Evolutionary conservation across 2,329 filamentous ascomycete genomes (phyloP), one percentile per base, ranked within the genome.

Genomic region (Fulvia fulva): DNA sequence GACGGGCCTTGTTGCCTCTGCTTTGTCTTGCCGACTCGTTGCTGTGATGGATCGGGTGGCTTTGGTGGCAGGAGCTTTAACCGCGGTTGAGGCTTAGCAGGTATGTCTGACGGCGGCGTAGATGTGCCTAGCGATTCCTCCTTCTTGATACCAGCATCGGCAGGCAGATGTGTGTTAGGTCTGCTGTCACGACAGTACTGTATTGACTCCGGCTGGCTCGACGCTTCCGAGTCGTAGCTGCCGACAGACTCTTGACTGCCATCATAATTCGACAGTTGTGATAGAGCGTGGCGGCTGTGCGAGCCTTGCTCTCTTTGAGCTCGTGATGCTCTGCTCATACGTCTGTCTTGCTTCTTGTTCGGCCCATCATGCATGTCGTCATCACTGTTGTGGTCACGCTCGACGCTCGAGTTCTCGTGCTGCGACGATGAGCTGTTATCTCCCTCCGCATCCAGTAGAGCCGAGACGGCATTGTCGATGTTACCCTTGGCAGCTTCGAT

Each of bases 401-500:
- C 73, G 60, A 81, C 71, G 67, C 80, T 82, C 1, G 78, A 80
- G 63, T 72, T 75, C 55, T 76, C 76, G 50, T 76, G 75, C 37
- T 73, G 69, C 21, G 77, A 77, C n/a, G 75, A 77, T 19, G 69
- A 68, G 63, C 72, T 75, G 50, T 70, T 71, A 50, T 71, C 69
- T 50, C 79, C 75, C 57, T 80, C 76, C 2, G 75, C 74, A 37
- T 81, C 81, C 2, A 83, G 68, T 19, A 85, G 69, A 47, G 76
- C 79, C 12, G 76, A 76, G 44, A 84, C 81, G 6, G 82, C 80
- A 26, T 74, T 70, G 63, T 83, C 76, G 46, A 85, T 76, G 63
- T 82, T 78, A 44, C 82, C 81, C 51, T 78, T 80, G 56, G 77
- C 78, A 62, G 79, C 77, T 64, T 81, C 76, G 30, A 86, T 74